These are phyloP conservation scores for Trypanosoma mega DNA, from an alignment of 208 protist species.

Conservation along the genomic window DNA sequence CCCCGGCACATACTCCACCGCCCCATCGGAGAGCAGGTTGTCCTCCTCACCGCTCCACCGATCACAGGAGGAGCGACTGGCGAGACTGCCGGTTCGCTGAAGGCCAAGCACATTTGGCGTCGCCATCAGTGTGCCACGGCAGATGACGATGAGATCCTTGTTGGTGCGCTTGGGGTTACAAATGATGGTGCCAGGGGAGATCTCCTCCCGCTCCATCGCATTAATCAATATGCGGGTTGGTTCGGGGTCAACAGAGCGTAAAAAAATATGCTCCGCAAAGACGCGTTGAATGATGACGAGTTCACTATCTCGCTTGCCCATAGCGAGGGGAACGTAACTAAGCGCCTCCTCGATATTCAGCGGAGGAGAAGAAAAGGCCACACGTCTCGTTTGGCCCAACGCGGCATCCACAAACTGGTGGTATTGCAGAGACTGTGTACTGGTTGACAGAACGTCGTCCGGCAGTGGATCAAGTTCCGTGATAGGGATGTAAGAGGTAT, in stretches of 20 bases:
- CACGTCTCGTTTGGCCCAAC: neutral
- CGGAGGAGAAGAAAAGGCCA: neutral
- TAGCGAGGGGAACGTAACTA: neutral
- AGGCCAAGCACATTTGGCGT: neutral
- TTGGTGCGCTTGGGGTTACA: neutral
- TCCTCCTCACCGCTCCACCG: no score
- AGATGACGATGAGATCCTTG: neutral
- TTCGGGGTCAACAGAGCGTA: neutral
- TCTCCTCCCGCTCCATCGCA: neutral
- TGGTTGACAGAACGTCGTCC: no score
- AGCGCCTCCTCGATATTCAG: neutral
- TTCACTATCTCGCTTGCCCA: neutral
- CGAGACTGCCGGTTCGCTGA: neutral
- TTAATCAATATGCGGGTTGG: neutral
- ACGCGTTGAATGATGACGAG: neutral
- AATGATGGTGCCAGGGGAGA: conserved; percentile 2
- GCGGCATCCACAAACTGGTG: no score
- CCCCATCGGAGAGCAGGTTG: no score
- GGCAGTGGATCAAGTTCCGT: no score
- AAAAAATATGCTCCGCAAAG: neutral
- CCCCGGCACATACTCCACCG: neutral
- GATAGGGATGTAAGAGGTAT: no score
- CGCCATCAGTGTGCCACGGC: neutral
- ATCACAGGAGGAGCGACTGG: no score
- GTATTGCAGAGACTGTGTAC: no score